Evolutionary conservation across 345 rosid genomes (phyloP).

Genomic region (Alliaria petiolata): DNA sequence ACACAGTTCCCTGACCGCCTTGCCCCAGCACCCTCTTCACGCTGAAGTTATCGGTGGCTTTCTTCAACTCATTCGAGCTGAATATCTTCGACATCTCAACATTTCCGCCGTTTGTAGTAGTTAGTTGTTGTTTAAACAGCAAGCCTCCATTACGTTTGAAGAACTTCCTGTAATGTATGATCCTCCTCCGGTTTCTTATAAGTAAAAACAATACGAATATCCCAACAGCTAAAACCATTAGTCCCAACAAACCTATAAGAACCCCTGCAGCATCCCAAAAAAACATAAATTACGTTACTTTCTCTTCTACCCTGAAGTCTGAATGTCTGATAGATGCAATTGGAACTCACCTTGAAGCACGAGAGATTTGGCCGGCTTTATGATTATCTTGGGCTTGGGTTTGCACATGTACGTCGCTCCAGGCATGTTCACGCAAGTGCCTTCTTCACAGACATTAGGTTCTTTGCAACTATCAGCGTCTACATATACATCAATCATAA

Average conservation of each 20-base stretch:
- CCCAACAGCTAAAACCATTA: neutral
- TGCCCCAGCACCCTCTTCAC: slow-evolving; percentile 13
- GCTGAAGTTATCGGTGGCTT: slow-evolving; percentile 21
- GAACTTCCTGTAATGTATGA: neutral
- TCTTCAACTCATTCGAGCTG: slow-evolving; percentile 10
- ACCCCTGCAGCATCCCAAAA: neutral
- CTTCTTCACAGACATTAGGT: neutral
- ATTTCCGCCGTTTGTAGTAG: neutral
- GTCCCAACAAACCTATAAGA: slow-evolving; percentile 4
- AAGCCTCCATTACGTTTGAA: slow-evolving; percentile 29
- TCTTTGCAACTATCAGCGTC: neutral
- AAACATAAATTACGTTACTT: neutral
- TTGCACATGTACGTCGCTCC: neutral
- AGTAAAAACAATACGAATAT: neutral
- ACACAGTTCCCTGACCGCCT: slow-evolving; percentile 32
- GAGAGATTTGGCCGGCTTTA: neutral
- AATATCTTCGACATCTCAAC: slow-evolving; percentile 11
- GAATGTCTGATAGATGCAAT: neutral
- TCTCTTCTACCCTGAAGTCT: neutral
- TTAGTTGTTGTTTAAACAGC: slow-evolving; percentile 4
- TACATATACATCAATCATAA: neutral
- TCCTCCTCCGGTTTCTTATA: neutral
- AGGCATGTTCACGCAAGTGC: neutral
- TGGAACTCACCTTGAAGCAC: neutral
- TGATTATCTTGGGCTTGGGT: neutral